phyloP scores from a whole-genome alignment of 441 rosid species.

The Lepidium campestre region DNA sequence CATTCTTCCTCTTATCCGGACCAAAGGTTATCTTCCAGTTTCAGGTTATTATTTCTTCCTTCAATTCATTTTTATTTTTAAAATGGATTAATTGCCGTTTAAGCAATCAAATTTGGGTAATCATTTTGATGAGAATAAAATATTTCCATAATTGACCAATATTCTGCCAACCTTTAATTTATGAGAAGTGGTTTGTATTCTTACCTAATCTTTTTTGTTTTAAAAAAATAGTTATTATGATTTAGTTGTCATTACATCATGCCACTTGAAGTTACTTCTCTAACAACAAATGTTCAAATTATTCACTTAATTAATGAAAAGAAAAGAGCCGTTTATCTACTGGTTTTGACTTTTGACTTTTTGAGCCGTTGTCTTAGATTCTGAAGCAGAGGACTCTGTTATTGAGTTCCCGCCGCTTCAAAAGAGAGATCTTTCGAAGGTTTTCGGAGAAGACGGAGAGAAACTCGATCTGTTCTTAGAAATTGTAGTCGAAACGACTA shows the following conservation, averaged over 20 bases:
- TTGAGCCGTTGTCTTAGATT: conserved; percentile 12
- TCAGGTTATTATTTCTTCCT: conserved; percentile 20
- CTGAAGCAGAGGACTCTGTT: conserved; percentile 22
- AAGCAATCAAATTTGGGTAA: not conserved
- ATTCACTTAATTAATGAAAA: not conserved
- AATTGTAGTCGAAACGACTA: not conserved
- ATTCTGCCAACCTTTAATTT: too few species aligned
- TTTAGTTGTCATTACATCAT: not conserved
- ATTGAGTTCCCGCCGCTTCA: conserved; percentile 26
- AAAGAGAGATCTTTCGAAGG: conserved; percentile 27
- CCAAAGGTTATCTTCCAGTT: conserved; percentile 25
- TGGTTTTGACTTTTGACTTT: not conserved
- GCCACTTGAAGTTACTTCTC: not conserved
- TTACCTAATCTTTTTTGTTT: too few species aligned
- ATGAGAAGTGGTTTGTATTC: too few species aligned
- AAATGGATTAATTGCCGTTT: not conserved
- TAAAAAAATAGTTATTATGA: too few species aligned
- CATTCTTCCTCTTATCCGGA: conserved; percentile 23
- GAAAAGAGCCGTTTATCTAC: too few species aligned
- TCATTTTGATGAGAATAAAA: too few species aligned
- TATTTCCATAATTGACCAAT: too few species aligned
- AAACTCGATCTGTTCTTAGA: conserved; percentile 1
- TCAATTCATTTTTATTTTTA: not conserved
- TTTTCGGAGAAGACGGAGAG: conserved; percentile 1
- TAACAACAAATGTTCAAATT: not conserved